phyloP scores from a whole-genome alignment of 768 basidiomycete genomes.

The Russula dissimulans region DNA sequence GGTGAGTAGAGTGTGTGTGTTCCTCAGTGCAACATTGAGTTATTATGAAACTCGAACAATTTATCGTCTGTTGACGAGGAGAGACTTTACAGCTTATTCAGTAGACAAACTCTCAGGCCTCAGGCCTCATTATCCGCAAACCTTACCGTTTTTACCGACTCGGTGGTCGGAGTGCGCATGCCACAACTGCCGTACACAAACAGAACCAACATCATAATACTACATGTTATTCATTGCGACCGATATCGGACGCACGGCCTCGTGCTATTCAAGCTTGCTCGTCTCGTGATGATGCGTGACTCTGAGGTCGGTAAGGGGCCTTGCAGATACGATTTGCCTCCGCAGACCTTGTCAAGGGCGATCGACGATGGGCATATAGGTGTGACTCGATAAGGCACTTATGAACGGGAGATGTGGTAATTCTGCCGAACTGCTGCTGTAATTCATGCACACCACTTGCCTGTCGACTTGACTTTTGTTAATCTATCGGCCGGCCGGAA shows the following conservation, averaged over 20 bases:
- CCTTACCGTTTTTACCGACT: background rate
- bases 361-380: background rate
- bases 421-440: background rate
- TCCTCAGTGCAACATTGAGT: background rate
- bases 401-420: background rate
- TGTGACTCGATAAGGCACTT: background rate
- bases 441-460: background rate
- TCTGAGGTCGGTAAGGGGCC: background rate
- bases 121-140: background rate
- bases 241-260: background rate
- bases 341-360: background rate
- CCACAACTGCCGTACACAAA: background rate
- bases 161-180: background rate
- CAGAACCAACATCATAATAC: background rate
- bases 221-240: background rate
- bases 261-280: background rate
- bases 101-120: background rate
- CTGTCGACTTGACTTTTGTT: background rate
- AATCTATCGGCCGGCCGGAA: background rate
- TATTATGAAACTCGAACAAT: background rate
- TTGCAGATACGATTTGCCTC: constrained; percentile 1
- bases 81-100: background rate
- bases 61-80: background rate
- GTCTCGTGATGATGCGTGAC: too few relatives aligned
- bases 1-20: constrained; percentile 1